These are phyloP conservation scores for Talaromyces verruculosus DNA, from an alignment of 2,329 filamentous ascomycete species.

Conservation along the genomic window DNA sequence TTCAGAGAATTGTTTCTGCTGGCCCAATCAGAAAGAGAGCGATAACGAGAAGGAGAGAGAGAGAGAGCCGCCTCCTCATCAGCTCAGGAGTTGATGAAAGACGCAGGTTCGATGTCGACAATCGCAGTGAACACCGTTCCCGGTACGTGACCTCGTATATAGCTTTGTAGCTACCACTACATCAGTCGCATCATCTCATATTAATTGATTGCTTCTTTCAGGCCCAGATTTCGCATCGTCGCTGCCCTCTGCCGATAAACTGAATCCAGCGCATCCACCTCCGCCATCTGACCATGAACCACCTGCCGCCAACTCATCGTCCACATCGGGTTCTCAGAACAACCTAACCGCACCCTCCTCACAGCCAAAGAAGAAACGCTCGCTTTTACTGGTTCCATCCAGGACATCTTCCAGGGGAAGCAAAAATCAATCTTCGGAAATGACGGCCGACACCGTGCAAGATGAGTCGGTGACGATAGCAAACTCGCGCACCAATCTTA, in stretches of 20 bases:
- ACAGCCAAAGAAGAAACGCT: conserved; percentile 38
- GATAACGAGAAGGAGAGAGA: conserved; percentile 33
- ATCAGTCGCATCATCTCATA: not conserved
- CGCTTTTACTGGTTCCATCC: conserved; percentile 40
- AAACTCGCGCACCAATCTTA: conserved; percentile 65
- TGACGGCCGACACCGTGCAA: conserved; percentile 33
- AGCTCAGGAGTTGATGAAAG: conserved; percentile 31
- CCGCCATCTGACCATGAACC: conserved; percentile 19
- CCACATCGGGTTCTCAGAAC: conserved; percentile 14
- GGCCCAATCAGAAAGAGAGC: conserved; percentile 22
- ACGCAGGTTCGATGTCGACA: conserved; percentile 38
- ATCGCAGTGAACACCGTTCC: conserved; percentile 14
- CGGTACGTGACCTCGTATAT: conserved; percentile 8
- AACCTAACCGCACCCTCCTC: conserved; percentile 23
- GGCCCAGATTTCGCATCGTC: conserved; percentile 23
- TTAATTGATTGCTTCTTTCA: not conserved
- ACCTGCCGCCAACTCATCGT: conserved; percentile 18
- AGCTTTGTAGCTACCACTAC: not conserved
- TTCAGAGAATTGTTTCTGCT: conserved; percentile 27
- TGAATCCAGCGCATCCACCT: conserved; percentile 17
- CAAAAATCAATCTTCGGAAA: conserved; percentile 36
- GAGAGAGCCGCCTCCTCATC: conserved; percentile 33
- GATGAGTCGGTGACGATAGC: conserved; percentile 57
- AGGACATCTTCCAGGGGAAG: conserved; percentile 41
- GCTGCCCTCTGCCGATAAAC: conserved; percentile 19